phyloP scores from a whole-genome alignment of 2,329 filamentous ascomycete species.

The Clarireedia hainanense region DNA sequence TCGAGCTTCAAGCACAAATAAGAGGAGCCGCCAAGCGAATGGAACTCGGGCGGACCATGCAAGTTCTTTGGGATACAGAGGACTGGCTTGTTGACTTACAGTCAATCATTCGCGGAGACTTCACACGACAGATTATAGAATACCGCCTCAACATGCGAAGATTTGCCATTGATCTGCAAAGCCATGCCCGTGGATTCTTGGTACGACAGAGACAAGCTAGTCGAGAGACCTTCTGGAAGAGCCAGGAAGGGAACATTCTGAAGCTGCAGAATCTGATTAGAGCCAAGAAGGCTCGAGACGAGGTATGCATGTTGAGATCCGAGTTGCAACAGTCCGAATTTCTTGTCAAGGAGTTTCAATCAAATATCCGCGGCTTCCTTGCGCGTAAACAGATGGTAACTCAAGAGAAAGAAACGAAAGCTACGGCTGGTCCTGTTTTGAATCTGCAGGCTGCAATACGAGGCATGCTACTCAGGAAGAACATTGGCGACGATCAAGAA shows the following conservation, averaged over 20 bases:
- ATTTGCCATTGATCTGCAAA: constrained; percentile 76
- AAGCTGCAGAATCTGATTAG: constrained; percentile 76
- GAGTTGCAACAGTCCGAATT: constrained; percentile 55
- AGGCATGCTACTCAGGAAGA: constrained; percentile 43
- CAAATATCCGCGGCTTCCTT: constrained; percentile 59
- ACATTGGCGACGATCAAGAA: constrained; percentile 45
- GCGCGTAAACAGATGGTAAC: constrained; percentile 48
- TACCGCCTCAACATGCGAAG: constrained; percentile 77
- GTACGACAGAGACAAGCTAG: constrained; percentile 55
- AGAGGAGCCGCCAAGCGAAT: constrained; percentile 74
- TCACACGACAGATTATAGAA: constrained; percentile 70
- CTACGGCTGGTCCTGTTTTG: constrained; percentile 44
- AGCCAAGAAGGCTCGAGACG: constrained; percentile 54
- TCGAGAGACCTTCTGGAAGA: constrained; percentile 61
- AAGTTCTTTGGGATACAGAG: constrained; percentile 81
- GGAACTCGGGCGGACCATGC: constrained; percentile 74
- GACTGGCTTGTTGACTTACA: constrained; percentile 73
- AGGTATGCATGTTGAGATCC: constrained; percentile 47
- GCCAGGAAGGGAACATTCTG: constrained; percentile 63
- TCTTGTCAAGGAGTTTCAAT: constrained; percentile 58
- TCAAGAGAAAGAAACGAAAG: constrained; percentile 48
- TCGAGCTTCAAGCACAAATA: constrained; percentile 81
- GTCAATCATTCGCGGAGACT: constrained; percentile 79
- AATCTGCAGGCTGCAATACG: constrained; percentile 33
- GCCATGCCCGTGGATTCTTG: constrained; percentile 67